phyloP scores from a whole-genome alignment of 1,139 yeast genomes.

The Geotrichum candidum region DNA sequence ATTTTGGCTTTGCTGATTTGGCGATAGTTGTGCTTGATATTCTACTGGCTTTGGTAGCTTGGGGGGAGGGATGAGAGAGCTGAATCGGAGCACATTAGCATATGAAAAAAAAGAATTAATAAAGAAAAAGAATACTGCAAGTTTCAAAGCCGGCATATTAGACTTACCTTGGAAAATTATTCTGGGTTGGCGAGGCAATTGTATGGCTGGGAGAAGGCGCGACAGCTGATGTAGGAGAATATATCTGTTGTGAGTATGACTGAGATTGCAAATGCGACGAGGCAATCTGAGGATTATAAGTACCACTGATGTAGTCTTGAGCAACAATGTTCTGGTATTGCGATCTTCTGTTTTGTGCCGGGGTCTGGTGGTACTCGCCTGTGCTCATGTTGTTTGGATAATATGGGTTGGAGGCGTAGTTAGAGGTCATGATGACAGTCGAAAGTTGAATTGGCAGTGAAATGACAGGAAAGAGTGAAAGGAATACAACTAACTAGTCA shows the following conservation, averaged over 20 bases:
- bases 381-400: not conserved
- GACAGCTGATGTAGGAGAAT: not conserved
- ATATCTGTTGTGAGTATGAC: not conserved
- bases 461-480: not conserved
- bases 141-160: too few species aligned
- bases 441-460: not conserved
- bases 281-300: not conserved
- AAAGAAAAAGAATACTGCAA: not conserved
- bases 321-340: not conserved
- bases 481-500: not conserved
- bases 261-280: not conserved
- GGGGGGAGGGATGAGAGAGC: not conserved
- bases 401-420: not conserved
- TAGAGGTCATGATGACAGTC: not conserved
- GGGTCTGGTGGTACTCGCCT: not conserved
- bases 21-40: not conserved
- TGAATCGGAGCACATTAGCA: not conserved
- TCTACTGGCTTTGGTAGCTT: not conserved
- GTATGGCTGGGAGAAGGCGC: not conserved
- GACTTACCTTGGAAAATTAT: not conserved
- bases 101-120: not conserved
- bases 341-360: not conserved
- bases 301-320: not conserved
- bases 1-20: not conserved
- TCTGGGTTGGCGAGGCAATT: not conserved